Evolutionary conservation across 345 rosid species (phyloP).

Genomic region (Streptanthus diversifolius): DNA sequence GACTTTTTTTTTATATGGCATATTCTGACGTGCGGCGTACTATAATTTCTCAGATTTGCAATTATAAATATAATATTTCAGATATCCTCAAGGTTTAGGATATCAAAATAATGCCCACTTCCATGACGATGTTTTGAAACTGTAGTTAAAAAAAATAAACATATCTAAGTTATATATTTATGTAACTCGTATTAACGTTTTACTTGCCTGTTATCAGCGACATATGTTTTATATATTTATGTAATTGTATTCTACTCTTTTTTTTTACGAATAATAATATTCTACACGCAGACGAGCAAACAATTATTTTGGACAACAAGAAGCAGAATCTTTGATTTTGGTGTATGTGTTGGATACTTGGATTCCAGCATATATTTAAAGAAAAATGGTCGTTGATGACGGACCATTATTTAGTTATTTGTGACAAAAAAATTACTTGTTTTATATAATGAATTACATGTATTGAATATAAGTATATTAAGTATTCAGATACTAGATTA

Average conservation of each 20-base stretch:
- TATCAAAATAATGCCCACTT: not conserved
- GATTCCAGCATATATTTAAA: not conserved
- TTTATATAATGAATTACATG: not conserved
- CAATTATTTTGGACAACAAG: not conserved
- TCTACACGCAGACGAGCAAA: not conserved
- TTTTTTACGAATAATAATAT: not conserved
- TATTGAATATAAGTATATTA: not conserved
- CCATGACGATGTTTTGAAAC: not conserved
- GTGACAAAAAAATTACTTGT: not conserved
- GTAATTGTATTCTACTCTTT: no score
- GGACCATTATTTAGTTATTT: not conserved
- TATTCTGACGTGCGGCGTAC: no score
- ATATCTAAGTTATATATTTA: not conserved
- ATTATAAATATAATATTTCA: not conserved
- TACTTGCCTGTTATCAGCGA: not conserved
- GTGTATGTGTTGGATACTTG: slow-evolving; percentile 15
- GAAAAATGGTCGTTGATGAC: not conserved
- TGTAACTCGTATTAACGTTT: not conserved
- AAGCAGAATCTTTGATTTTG: slow-evolving; percentile 1
- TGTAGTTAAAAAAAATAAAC: no score
- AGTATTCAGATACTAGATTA: not conserved
- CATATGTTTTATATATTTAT: not conserved
- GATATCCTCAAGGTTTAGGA: not conserved
- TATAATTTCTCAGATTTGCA: no score
- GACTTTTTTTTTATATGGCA: no score